Evolutionary conservation across 2,329 filamentous ascomycete species (phyloP).

Genomic region (Scopulariopsis brevicaulis): DNA sequence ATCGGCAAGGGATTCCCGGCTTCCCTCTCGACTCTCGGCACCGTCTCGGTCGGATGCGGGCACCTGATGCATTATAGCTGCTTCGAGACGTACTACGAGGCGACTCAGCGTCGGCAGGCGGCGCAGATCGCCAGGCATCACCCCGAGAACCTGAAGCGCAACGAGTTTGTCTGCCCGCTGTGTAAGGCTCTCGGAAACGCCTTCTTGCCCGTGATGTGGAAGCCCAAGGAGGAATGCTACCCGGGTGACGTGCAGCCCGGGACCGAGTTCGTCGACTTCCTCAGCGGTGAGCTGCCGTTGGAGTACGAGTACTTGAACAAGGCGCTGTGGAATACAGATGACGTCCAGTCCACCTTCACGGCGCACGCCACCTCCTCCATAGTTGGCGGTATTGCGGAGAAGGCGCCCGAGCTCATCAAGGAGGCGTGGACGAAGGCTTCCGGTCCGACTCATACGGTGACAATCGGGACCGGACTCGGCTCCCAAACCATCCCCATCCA

Average conservation of each 20-base stretch:
- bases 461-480: slow-evolving; percentile 2
- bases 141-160: slow-evolving; percentile 64
- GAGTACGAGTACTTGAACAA: slow-evolving; percentile 16
- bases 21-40: slow-evolving; percentile 54
- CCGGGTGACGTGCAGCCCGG: slow-evolving; percentile 57
- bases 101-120: slow-evolving; percentile 71
- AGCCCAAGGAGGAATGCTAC: slow-evolving; percentile 75
- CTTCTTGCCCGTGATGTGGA: slow-evolving; percentile 93
- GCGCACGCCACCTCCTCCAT: not conserved
- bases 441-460: not conserved
- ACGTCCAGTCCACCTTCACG: not conserved
- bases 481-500: slow-evolving; percentile 17
- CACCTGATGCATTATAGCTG: slow-evolving; percentile 98
- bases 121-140: slow-evolving; percentile 93
- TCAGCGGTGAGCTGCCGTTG: slow-evolving; percentile 44
- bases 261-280: slow-evolving; percentile 55
- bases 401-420: slow-evolving; percentile 1
- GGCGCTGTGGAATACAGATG: not conserved
- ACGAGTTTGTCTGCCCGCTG: slow-evolving; percentile 92
- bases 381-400: slow-evolving; percentile 1
- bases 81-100: slow-evolving; percentile 83
- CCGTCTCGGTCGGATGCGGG: slow-evolving; percentile 83
- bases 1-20: slow-evolving; percentile 84
- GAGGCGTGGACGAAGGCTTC: slow-evolving; percentile 1
- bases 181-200: slow-evolving; percentile 95